Conservation (phyloP, 768 basidiomycete genomes). For the Suillus tomentosus region DNA sequence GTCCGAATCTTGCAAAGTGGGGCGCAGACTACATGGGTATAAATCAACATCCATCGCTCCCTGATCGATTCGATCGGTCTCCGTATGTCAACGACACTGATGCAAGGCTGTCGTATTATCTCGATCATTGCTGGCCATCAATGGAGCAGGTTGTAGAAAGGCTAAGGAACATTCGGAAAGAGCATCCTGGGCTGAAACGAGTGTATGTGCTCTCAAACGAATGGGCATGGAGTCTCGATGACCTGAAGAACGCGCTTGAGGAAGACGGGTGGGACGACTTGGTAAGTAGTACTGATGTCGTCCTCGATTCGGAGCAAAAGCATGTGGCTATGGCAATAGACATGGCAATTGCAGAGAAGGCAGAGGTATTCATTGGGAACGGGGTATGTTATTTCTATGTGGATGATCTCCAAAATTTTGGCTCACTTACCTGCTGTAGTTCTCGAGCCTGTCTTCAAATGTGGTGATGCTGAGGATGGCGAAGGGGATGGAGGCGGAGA, state of each 20-base stretch:
- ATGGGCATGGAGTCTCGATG: constrained; percentile 44
- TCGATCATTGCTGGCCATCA: constrained; percentile 45
- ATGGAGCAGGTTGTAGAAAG: constrained; percentile 43
- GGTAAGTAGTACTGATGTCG: constrained; percentile 42
- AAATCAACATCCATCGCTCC: constrained; percentile 43
- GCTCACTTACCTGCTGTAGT: constrained; percentile 22
- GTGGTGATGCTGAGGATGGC: constrained; percentile 50
- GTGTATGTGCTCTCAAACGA: constrained; percentile 57
- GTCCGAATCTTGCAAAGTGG: constrained; percentile 50
- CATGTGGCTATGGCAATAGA: constrained; percentile 56
- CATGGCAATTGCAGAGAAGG: constrained; percentile 59
- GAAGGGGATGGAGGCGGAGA: constrained; percentile 40
- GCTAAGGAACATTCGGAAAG: constrained; percentile 37
- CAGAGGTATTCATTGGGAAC: constrained; percentile 63
- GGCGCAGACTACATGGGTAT: constrained; percentile 49
- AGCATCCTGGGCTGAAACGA: constrained; percentile 33
- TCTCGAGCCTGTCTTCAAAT: constrained; percentile 54
- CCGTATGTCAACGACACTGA: constrained; percentile 16
- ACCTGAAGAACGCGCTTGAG: constrained; percentile 39
- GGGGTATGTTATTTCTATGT: constrained; percentile 44
- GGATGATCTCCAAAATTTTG: background rate
- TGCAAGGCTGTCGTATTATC: constrained; percentile 36
- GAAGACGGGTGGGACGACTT: constrained; percentile 55
- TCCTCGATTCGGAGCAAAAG: constrained; percentile 46
- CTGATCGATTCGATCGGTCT: constrained; percentile 42